These are phyloP conservation scores for Alternaria arborescens DNA, from an alignment of 2,329 filamentous ascomycete genomes.

Conservation along the genomic window DNA sequence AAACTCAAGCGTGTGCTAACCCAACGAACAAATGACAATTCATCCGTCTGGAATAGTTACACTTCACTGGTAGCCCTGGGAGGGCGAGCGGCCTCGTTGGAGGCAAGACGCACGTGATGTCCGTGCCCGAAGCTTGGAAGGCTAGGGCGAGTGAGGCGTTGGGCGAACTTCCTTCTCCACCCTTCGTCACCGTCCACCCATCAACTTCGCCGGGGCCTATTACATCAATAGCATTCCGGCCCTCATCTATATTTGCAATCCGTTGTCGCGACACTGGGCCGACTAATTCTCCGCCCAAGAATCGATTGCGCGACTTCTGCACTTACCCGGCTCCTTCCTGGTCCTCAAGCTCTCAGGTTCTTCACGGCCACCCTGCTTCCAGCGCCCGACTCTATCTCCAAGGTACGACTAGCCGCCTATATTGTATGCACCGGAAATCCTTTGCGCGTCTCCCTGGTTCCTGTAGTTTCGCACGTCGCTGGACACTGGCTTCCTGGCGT, in stretches of 20 bases:
- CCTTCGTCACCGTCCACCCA: slow-evolving; percentile 30
- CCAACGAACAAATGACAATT: neutral
- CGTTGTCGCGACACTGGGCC: slow-evolving; percentile 23
- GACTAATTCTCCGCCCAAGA: slow-evolving; percentile 17
- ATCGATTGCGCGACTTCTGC: slow-evolving; percentile 18
- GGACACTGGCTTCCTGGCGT: slow-evolving; percentile 33
- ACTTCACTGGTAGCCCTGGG: slow-evolving; percentile 10
- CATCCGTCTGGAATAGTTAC: neutral
- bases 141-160: slow-evolving; percentile 19
- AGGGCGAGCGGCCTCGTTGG: neutral
- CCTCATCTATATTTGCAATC: slow-evolving; percentile 31
- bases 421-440: slow-evolving; percentile 32
- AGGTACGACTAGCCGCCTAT: slow-evolving; percentile 40
- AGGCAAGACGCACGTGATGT: slow-evolving; percentile 16
- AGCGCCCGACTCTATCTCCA: slow-evolving; percentile 30
- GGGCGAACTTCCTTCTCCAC: slow-evolving; percentile 19
- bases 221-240: slow-evolving; percentile 28
- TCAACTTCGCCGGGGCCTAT: slow-evolving; percentile 26
- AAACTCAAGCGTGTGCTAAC: neutral
- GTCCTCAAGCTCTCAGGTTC: slow-evolving; percentile 31
- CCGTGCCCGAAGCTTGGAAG: slow-evolving; percentile 16
- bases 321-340: slow-evolving; percentile 24
- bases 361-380: slow-evolving; percentile 29
- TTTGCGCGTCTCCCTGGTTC: slow-evolving; percentile 32
- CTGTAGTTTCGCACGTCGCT: slow-evolving; percentile 36